A percentile compares a stretch with the other conserved stretches of the same genome.
These are phyloP conservation scores for Selaginella tamariscina DNA, from an alignment of 75 land plant genomes.

Conservation along the genomic window DNA sequence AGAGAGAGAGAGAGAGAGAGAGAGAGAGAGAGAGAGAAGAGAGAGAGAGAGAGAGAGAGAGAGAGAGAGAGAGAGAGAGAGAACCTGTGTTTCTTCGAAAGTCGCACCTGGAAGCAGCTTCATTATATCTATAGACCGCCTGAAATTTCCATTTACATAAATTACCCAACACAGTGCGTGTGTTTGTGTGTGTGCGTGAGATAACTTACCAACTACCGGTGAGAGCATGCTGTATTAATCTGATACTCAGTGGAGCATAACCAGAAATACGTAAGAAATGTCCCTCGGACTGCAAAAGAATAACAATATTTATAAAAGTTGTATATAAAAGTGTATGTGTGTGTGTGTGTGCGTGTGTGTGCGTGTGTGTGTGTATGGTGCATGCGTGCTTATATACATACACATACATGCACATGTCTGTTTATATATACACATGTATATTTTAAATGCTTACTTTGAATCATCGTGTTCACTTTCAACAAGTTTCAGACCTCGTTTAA, in stretches of 20 bases:
- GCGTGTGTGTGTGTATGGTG: neutral
- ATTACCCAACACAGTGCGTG: no score
- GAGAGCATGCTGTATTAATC: slow-evolving; percentile 80
- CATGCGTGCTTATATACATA: no score
- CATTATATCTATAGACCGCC: slow-evolving; percentile 70
- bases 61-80: no score
- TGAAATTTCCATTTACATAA: no score
- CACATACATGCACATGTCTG: neutral
- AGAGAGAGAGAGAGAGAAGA: no score
- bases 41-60: no score
- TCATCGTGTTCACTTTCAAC: slow-evolving; percentile 75
- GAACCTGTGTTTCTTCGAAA: slow-evolving; percentile 65
- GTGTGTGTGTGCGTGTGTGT: slow-evolving; percentile 12
- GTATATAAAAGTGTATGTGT: neutral
- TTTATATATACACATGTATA: neutral
- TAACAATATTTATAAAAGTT: neutral
- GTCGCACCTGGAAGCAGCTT: slow-evolving; percentile 81
- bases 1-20: no score
- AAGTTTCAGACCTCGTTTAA: slow-evolving; percentile 56
- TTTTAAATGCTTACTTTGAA: slow-evolving; percentile 43
- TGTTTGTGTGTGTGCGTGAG: no score
- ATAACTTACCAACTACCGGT: slow-evolving; percentile 67
- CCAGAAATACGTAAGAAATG: slow-evolving; percentile 92
- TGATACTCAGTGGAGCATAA: slow-evolving; percentile 92
- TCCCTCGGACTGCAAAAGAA: slow-evolving; percentile 66